Percentiles rank a stretch among this genome's conserved stretches.
Conservation (phyloP, 768 basidiomycete species). For the Tylopilus subfusipes region DNA sequence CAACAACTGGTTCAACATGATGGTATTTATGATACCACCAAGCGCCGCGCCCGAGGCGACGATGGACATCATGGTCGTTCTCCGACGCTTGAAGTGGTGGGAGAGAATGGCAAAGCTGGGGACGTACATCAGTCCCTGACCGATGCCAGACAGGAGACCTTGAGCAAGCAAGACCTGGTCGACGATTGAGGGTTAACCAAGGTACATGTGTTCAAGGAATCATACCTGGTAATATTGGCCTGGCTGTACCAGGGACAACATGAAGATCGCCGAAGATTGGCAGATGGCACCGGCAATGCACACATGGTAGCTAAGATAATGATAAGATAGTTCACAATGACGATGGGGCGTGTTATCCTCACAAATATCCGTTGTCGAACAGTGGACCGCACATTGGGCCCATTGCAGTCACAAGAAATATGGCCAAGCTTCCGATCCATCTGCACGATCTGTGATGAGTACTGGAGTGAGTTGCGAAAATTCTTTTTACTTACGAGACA, state of each 20-base stretch:
- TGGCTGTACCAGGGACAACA: slow-evolving; percentile 36
- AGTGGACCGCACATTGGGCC: slow-evolving; percentile 26
- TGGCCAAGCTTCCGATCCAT: slow-evolving; percentile 26
- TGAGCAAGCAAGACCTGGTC: slow-evolving; percentile 42
- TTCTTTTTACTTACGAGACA: slow-evolving; percentile 18
- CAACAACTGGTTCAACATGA: slow-evolving; percentile 51
- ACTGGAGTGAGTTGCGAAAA: too few species aligned
- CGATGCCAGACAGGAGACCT: slow-evolving; percentile 42
- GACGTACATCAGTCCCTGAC: slow-evolving; percentile 42
- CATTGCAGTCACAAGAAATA: slow-evolving; percentile 16
- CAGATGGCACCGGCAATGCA: slow-evolving; percentile 26
- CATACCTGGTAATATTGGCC: slow-evolving; percentile 36
- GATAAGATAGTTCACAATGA: neutral
- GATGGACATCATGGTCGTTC: slow-evolving; percentile 44
- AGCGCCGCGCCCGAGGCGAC: slow-evolving; percentile 46
- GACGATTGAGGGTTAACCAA: neutral
- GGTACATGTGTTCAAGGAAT: neutral
- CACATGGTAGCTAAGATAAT: slow-evolving; percentile 9
- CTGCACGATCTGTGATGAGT: slow-evolving; percentile 3
- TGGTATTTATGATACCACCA: slow-evolving; percentile 55
- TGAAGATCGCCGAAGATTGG: slow-evolving; percentile 33
- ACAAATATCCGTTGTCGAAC: slow-evolving; percentile 30
- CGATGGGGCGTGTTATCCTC: neutral
- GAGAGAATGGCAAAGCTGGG: slow-evolving; percentile 42
- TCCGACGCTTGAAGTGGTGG: slow-evolving; percentile 42